Evolutionary conservation across 2,329 filamentous ascomycete genomes (phyloP).

Genomic region (Penicillium hordei): DNA sequence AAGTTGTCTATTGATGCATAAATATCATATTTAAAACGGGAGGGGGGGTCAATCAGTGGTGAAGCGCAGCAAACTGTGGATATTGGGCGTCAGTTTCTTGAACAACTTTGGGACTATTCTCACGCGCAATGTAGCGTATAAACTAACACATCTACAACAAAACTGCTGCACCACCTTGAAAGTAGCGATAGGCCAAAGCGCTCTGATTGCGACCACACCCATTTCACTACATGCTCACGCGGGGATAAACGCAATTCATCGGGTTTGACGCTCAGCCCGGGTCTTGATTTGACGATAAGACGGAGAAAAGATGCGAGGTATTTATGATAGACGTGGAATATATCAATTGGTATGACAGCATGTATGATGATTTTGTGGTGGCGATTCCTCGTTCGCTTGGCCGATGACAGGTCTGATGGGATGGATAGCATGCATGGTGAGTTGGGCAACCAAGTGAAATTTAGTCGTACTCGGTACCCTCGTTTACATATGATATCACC

Average conservation of each 20-base stretch:
- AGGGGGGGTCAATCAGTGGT: background rate
- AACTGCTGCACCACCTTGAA: too few relatives aligned
- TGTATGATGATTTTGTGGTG: background rate
- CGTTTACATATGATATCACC: background rate
- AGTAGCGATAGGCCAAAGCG: background rate
- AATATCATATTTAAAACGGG: too few relatives aligned
- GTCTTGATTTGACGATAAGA: background rate
- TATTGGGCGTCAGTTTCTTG: background rate
- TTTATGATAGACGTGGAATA: background rate
- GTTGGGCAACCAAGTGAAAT: background rate
- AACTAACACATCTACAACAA: background rate
- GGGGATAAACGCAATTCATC: background rate
- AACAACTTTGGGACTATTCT: background rate
- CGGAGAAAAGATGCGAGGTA: background rate
- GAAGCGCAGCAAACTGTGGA: too few relatives aligned
- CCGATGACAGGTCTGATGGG: background rate
- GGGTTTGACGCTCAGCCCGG: background rate
- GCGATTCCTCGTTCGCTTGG: background rate
- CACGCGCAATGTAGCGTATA: background rate
- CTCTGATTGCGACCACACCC: background rate
- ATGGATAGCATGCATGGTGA: background rate
- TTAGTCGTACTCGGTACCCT: background rate
- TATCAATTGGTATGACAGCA: conserved; percentile 6
- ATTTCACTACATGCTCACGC: background rate
- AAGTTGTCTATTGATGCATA: background rate